A percentile compares a stretch with the other conserved stretches of the same genome.
Evolutionary conservation across 2,329 filamentous ascomycete species (phyloP).

Genomic region (Macrophomina pseudophaseolina): DNA sequence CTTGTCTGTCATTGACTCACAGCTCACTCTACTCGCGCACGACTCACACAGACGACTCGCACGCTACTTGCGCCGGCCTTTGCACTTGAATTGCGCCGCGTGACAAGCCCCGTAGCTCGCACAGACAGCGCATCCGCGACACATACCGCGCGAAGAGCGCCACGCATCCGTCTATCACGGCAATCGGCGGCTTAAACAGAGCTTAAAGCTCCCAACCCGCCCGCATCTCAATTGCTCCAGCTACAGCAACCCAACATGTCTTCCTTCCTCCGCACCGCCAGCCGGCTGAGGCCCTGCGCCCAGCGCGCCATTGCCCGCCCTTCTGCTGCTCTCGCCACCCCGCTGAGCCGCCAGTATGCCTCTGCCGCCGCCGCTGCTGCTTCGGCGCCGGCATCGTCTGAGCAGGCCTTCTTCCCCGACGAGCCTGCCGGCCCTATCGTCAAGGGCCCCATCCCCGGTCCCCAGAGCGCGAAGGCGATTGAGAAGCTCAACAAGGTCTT

Average conservation of each 20-base stretch:
- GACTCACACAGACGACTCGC: neutral
- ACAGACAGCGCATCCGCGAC: slow-evolving; percentile 8
- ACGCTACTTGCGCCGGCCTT: neutral
- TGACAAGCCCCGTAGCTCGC: slow-evolving; percentile 8
- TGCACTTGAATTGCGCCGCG: slow-evolving; percentile 2
- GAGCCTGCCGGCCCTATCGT: slow-evolving; percentile 63
- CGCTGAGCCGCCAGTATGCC: slow-evolving; percentile 38
- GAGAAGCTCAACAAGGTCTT: slow-evolving; percentile 78
- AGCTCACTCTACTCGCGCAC: neutral
- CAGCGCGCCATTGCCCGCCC: slow-evolving; percentile 31
- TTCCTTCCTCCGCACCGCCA: slow-evolving; percentile 38
- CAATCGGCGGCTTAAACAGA: slow-evolving; percentile 19
- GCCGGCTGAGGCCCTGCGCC: slow-evolving; percentile 32
- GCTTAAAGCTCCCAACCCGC: slow-evolving; percentile 6
- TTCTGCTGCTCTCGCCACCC: slow-evolving; percentile 31
- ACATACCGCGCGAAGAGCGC: slow-evolving; percentile 13
- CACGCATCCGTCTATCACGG: slow-evolving; percentile 18
- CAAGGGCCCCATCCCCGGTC: slow-evolving; percentile 72
- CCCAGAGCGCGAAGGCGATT: slow-evolving; percentile 71
- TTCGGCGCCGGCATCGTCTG: slow-evolving; percentile 36
- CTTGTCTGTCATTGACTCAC: slow-evolving; percentile 21
- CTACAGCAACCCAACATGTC: slow-evolving; percentile 34
- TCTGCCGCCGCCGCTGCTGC: slow-evolving; percentile 40
- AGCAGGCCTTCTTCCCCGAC: slow-evolving; percentile 61
- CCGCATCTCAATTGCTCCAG: neutral